These are phyloP conservation scores for Echium plantagineum DNA, from an alignment of 257 asterid genomes.

Conservation along the genomic window DNA sequence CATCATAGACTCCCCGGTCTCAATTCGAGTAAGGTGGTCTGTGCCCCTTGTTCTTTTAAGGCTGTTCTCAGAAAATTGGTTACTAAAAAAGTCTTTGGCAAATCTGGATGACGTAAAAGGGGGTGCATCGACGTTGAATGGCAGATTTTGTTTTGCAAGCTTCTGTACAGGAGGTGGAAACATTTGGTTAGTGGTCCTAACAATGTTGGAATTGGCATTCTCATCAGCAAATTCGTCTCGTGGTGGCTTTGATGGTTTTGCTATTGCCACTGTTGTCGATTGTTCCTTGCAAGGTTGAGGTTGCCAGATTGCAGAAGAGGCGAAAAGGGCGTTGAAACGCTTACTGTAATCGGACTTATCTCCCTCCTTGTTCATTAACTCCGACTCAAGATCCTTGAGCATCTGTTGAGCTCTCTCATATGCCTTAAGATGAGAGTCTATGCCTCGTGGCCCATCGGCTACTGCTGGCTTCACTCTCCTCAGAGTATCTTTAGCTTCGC, in stretches of 20 bases:
- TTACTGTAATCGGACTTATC: slow-evolving; percentile 52
- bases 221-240: slow-evolving; percentile 38
- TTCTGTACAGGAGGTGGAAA: background rate
- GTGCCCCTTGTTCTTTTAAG: slow-evolving; percentile 46
- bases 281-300: slow-evolving; percentile 71
- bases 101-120: slow-evolving; percentile 39
- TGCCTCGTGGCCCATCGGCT: slow-evolving; percentile 36
- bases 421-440: slow-evolving; percentile 57
- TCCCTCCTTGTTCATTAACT: slow-evolving; percentile 32
- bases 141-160: slow-evolving; percentile 2
- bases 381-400: slow-evolving; percentile 54
- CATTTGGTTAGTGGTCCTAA: slow-evolving; percentile 1
- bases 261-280: background rate
- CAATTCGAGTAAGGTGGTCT: background rate
- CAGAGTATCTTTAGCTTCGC: slow-evolving; percentile 63
- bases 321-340: slow-evolving; percentile 54
- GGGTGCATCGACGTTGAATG: slow-evolving; percentile 43
- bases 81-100: slow-evolving; percentile 1
- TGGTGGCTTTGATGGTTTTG: background rate
- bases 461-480: slow-evolving; percentile 58
- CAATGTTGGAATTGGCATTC: slow-evolving; percentile 24
- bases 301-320: slow-evolving; percentile 76
- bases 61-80: slow-evolving; percentile 16
- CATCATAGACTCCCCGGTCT: slow-evolving; percentile 1
- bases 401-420: slow-evolving; percentile 62